These are phyloP conservation scores for Thielaviopsis ethacetica DNA, from an alignment of 2,329 filamentous ascomycete species.

Conservation along the genomic window DNA sequence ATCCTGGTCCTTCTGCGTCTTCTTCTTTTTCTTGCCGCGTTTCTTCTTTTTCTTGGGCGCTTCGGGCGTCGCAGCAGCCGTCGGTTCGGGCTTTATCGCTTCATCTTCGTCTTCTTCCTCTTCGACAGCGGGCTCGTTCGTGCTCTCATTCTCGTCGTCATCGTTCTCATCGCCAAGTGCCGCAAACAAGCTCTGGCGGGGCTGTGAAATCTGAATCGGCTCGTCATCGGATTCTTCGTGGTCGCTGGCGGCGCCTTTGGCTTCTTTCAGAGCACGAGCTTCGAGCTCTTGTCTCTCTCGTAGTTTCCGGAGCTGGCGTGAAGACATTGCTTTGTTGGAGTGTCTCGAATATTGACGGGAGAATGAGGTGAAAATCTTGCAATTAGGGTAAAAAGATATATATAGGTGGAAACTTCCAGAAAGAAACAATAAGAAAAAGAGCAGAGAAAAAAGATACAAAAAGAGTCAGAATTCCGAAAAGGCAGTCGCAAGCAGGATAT, in stretches of 20 bases:
- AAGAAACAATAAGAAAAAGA: not conserved
- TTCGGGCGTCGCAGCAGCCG: not conserved
- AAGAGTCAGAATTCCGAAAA: not conserved
- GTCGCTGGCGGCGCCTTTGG: constrained; percentile 18
- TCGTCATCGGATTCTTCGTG: constrained; percentile 18
- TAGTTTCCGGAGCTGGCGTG: constrained; percentile 34
- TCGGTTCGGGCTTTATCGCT: constrained; percentile 7
- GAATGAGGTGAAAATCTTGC: not conserved
- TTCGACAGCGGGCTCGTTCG: constrained; percentile 17
- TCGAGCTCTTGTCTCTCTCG: constrained; percentile 33
- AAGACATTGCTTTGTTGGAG: constrained; percentile 33
- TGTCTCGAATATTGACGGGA: not conserved
- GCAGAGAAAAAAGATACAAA: not conserved
- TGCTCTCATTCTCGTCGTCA: constrained; percentile 21
- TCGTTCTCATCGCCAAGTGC: constrained; percentile 30
- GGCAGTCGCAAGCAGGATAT: not conserved
- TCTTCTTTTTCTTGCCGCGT: constrained; percentile 25
- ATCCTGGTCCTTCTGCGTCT: constrained; percentile 21
- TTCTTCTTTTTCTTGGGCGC: constrained; percentile 21
- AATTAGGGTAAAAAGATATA: not conserved
- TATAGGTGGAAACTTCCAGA: not conserved
- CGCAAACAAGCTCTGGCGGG: constrained; percentile 32
- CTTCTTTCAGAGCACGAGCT: constrained; percentile 10
- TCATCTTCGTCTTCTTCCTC: constrained; percentile 11
- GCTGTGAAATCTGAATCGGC: constrained; percentile 19